Evolutionary conservation across 1,284 basidiomycete genomes (phyloP), one percentile per base, ranked within the genome.

Genomic region (Ganoderma boninense): DNA sequence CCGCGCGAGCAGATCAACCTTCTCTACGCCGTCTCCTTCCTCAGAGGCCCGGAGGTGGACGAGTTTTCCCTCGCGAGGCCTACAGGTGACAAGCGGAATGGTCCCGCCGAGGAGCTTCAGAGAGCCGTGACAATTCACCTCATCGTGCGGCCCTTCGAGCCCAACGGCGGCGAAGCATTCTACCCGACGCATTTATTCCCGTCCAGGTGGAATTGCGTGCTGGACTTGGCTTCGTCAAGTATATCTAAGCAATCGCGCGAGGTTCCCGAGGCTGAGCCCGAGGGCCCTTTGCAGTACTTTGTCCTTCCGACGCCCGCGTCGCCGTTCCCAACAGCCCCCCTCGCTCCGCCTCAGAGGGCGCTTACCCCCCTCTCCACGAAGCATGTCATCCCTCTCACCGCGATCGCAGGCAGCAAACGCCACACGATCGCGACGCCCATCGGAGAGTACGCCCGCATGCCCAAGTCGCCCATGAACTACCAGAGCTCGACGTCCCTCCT

Each of bases 171-270:
- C 49, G 65, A 61, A 44, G 23, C 77, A 13, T 76, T 81, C 0
- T 93, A 90, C 74, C 93, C 93, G 0, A 95, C 95, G 0, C 82
- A 82, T 8, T 83, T 88, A 0, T 97, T 97, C 80, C 88, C 90
- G 0, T 95, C 94, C 0, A 84, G 91, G 32, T 97, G 96, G 96
- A 97, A 95, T 75, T 96, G 94, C 72, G 84, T 93, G 0, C 89
- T 97, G 40, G 95, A 97, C 78, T 85, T 97, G 14, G 86, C 92
- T 0, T 82, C 79, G 62, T 69, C 70, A n/a, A 74, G 59, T 59
- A 56, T 64, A 46, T 26, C 70, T 2, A 69, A 70, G 23, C 68
- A 67, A 54, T 69, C 64, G 62, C 70, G 56, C 10, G 46, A 67
- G 23, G 60, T 69, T 5, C 67, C 18, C 54, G 70, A 67, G 11